Base-by-base conservation (phyloP, 352 stramenopile genomes). In the Pythium plurisporium region DNA sequence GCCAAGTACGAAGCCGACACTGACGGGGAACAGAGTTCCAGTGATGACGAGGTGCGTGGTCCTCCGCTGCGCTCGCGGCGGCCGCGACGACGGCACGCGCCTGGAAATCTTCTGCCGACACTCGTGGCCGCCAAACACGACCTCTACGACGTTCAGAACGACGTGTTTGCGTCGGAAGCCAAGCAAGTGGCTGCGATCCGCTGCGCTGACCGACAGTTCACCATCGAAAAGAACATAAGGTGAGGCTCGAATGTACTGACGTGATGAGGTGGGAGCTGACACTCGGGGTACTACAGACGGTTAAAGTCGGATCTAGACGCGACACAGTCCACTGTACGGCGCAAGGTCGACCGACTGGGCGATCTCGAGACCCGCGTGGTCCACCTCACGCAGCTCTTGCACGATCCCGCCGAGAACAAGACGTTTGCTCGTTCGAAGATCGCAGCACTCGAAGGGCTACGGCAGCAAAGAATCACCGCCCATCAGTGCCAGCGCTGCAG, bases 181-280 rank as follows among this genome's bases (percentile, higher is more conserved):
- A 65, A 74, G 31, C 66, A 85, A 15, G 62, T 72, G 12, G 62
- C 62, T 15, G 65, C 69, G 0, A 61, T 89, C 10, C 67, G 53
- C 6, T 82, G 63, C 22, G 86, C 72, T 4, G 76, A 84, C 23
- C 70, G 79, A 37, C 79, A 91, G 47, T 83, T 88, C 38, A 65
- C 64, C 6, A 44, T 77, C 6, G 76, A 91, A 52, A 73, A 69
- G 5, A 74, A 69, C 20, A 69, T 87, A 23, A 66, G 75, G 67
- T 44, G 10, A 7, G 29, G 17, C 9, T 6, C n/a, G n/a, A 44
- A 44, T 14, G 2, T 6, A 26, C 17, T 15, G 5, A 26, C 38
- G 11, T 15, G 17, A 7, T 27, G n/a, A 27, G 10, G 23, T 25
- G n/a, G 31, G 31, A n/a, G n/a, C n/a, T n/a, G n/a, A n/a, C n/a